Evolutionary conservation across 148 eudicot genomes (phyloP).

Genomic region (Dysphania ambrosioides): DNA sequence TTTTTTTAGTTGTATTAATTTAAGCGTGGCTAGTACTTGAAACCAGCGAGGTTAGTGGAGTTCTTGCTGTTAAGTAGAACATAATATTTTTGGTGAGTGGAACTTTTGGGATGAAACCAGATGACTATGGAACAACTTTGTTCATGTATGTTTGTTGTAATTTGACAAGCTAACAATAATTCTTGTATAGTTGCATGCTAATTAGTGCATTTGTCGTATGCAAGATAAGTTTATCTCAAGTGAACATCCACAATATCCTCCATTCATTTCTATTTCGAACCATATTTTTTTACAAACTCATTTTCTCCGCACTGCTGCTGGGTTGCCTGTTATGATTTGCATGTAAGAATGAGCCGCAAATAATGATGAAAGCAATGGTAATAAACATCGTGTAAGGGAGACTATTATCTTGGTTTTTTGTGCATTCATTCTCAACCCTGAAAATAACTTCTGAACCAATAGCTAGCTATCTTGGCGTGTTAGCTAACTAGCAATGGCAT

Average conservation of each 20-base stretch:
- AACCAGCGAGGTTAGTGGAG: neutral
- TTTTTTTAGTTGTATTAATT: neutral
- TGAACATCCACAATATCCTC: no score
- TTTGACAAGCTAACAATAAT: no score
- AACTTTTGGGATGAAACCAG: neutral
- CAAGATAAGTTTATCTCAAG: no score
- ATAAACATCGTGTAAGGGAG: no score
- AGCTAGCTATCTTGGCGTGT: slow-evolving; percentile 13
- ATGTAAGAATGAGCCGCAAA: no score
- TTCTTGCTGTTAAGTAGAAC: neutral
- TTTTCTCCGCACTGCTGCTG: no score
- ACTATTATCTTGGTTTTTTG: neutral
- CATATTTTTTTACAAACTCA: no score
- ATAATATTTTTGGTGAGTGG: neutral
- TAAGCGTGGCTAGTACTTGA: neutral
- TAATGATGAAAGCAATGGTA: neutral
- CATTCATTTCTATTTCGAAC: no score
- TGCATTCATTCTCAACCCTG: neutral
- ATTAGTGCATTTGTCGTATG: no score
- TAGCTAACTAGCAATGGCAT: neutral
- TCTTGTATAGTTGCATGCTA: no score
- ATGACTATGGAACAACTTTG: neutral
- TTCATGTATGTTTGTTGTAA: neutral
- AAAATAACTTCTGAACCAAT: slow-evolving; percentile 17
- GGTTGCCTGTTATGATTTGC: no score